Percentiles rank a stretch among this genome's conserved stretches.
Evolutionary conservation across 306 rosid species (phyloP).

Genomic region (Vigna mungo): DNA sequence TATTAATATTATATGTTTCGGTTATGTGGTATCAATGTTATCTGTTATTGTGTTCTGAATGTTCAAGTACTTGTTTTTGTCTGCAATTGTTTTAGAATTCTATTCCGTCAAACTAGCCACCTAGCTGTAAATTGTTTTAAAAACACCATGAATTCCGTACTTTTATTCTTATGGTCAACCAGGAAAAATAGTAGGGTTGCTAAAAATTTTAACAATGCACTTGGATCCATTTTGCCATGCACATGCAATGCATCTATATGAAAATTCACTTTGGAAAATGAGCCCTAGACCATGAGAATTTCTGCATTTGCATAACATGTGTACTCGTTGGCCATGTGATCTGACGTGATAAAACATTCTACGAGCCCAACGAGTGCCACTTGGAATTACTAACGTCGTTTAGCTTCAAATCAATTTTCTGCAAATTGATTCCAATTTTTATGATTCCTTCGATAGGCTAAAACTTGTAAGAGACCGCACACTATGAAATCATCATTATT

Average conservation of each 20-base stretch:
- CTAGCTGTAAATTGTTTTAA: too few relatives aligned
- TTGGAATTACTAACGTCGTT: neutral
- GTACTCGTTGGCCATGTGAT: conserved; percentile 3
- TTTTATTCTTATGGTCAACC: neutral
- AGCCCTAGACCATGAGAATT: neutral
- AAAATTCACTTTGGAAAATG: conserved; percentile 3
- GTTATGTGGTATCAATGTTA: too few relatives aligned
- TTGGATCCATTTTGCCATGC: neutral
- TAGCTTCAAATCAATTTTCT: neutral
- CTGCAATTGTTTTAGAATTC: too few relatives aligned
- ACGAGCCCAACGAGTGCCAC: neutral
- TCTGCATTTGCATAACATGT: neutral
- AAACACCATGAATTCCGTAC: too few relatives aligned
- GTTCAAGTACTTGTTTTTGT: too few relatives aligned
- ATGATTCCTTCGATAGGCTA: too few relatives aligned
- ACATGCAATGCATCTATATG: conserved; percentile 1
- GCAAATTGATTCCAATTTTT: too few relatives aligned
- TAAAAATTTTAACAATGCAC: neutral
- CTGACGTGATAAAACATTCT: neutral
- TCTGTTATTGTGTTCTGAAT: too few relatives aligned
- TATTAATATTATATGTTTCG: too few relatives aligned
- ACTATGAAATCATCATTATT: too few relatives aligned
- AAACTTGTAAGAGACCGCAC: neutral
- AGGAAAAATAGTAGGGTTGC: neutral
- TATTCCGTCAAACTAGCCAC: too few relatives aligned